phyloP scores from a whole-genome alignment of 495 filamentous ascomycete genomes.

The Daldinia childiae region DNA sequence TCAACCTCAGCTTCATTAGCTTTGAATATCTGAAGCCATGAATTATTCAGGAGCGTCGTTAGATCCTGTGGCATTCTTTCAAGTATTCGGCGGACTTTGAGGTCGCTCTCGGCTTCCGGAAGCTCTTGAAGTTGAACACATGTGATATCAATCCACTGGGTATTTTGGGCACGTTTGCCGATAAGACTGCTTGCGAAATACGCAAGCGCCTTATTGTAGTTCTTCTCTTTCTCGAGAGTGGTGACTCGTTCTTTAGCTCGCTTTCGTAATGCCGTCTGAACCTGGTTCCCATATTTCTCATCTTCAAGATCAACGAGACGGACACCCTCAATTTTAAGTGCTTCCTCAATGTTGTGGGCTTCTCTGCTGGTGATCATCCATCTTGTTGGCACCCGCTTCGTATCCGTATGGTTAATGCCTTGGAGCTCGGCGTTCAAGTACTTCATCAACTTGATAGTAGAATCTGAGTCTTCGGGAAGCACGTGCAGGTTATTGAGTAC shows the following conservation, averaged over 20 bases:
- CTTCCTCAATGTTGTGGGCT: slow-evolving; percentile 42
- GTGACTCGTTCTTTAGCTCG: slow-evolving; percentile 41
- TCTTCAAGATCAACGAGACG: slow-evolving; percentile 44
- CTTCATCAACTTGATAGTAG: slow-evolving; percentile 49
- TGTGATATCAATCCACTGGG: slow-evolving; percentile 52
- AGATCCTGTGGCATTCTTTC: slow-evolving; percentile 50
- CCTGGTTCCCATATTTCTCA: slow-evolving; percentile 47
- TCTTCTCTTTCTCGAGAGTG: slow-evolving; percentile 44
- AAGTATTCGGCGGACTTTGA: slow-evolving; percentile 45
- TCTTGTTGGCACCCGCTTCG: slow-evolving; percentile 34
- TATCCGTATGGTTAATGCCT: slow-evolving; percentile 23
- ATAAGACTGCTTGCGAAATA: slow-evolving; percentile 51
- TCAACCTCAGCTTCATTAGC: slow-evolving; percentile 49
- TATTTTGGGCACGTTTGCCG: slow-evolving; percentile 47
- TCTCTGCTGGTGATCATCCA: slow-evolving; percentile 51
- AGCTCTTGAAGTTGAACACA: slow-evolving; percentile 47
- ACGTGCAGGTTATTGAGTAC: slow-evolving; percentile 52
- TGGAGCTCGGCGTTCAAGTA: slow-evolving; percentile 41
- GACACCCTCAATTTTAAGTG: slow-evolving; percentile 35
- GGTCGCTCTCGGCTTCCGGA: slow-evolving; percentile 41
- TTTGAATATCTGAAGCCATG: slow-evolving; percentile 50
- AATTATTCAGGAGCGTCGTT: slow-evolving; percentile 43
- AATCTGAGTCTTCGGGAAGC: slow-evolving; percentile 49
- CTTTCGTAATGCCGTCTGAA: slow-evolving; percentile 44
- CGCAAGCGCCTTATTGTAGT: slow-evolving; percentile 49